Evolutionary conservation across 2,329 filamentous ascomycete species (phyloP).

Genomic region (Dissoconium aciculare): DNA sequence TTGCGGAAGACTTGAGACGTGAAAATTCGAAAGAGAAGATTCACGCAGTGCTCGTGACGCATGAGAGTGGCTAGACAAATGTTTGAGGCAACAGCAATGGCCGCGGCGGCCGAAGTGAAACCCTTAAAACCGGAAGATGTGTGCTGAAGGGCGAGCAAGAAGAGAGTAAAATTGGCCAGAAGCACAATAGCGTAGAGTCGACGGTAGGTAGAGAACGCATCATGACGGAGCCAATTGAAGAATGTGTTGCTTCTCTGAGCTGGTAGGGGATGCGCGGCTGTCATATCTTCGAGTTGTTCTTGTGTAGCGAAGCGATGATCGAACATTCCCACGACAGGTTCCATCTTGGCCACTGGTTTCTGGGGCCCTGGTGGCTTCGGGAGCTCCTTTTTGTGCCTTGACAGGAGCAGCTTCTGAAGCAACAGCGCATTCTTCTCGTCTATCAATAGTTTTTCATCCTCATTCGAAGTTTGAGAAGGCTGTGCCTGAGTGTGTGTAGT

Average conservation of each 20-base stretch:
- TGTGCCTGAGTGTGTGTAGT: too few relatives aligned
- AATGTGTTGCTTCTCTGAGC: slow-evolving; percentile 6
- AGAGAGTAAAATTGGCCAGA: slow-evolving; percentile 15
- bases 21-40: slow-evolving; percentile 24
- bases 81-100: slow-evolving; percentile 23
- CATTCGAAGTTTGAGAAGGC: too few relatives aligned
- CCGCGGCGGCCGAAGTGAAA: slow-evolving; percentile 16
- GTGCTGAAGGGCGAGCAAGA: slow-evolving; percentile 4
- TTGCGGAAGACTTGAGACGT: slow-evolving; percentile 19
- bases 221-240: slow-evolving; percentile 19
- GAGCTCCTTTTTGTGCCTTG: too few relatives aligned
- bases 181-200: slow-evolving; percentile 19
- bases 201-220: slow-evolving; percentile 19
- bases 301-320: slow-evolving; percentile 13
- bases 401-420: too few relatives aligned
- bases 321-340: background rate
- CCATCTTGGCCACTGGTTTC: too few relatives aligned
- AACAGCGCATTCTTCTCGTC: too few relatives aligned
- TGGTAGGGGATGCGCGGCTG: slow-evolving; percentile 13
- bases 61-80: slow-evolving; percentile 24
- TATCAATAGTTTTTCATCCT: too few relatives aligned
- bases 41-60: slow-evolving; percentile 29
- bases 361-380: too few relatives aligned
- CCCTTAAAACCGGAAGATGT: slow-evolving; percentile 3
- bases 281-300: slow-evolving; percentile 12